Base-by-base conservation (phyloP, 164 flowering plant species). In the Magnolia changhungtana region DNA sequence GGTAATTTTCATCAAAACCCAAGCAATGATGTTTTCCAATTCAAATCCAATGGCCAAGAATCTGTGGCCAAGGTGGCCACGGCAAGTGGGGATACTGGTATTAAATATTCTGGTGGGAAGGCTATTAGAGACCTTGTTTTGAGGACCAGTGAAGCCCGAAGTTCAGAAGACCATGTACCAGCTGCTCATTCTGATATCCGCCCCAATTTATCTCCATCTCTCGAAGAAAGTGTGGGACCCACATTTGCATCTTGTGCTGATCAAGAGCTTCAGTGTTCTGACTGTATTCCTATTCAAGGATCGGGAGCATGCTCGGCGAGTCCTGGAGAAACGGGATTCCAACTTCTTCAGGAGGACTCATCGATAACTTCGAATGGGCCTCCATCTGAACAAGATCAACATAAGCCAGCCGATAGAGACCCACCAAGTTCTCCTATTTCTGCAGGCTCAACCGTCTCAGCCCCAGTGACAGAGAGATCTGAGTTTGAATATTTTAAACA, bases 231-330 rank as follows among this genome's bases (percentile, higher is more conserved):
- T 51, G 27, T 65, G 21, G 78, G 72, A 61, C 73, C 71, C 63
- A 21, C 72, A 69, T 75, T 50, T 75, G 81, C 77, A 74, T 69
- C 80, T 58, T 73, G 23, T 79, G 78, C 68, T 74, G 82, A 76
- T 66, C 74, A 79, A 77, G 83, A 74, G 72, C 71, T 77, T 64
- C 75, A 68, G 79, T 81, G 77, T 74, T 65, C 66, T 70, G 92
- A 87, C 67, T 84, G 89, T 2, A 85, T 86, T 67, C 88, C 89
- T 75, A 91, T 90, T 81, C 95, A 91, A 52, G 95, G 91, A 31
- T 90, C 97, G 11, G 96, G 92, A 21, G 89, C 7, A 80, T 4
- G 45, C 45, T 37, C 4, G 45, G 45, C 7, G 45, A 37, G 45
- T 37, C 45, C 45, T 37, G 45, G 45, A 37, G 45, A 37, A 67